phyloP scores from a whole-genome alignment of 2,329 filamentous ascomycete species.

The Penicillium digitatum region DNA sequence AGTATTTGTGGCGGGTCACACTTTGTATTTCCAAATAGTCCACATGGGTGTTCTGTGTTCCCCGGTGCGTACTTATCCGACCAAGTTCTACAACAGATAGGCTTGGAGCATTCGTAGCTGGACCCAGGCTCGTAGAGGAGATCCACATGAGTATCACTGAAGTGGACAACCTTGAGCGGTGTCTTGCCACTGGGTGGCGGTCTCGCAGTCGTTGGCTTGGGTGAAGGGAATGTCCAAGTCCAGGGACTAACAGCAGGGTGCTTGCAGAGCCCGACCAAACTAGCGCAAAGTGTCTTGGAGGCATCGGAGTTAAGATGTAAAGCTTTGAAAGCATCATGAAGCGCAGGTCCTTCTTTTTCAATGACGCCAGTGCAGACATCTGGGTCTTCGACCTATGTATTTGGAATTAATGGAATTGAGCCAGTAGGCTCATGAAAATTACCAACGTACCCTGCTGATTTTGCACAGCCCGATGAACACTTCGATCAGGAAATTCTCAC shows the following conservation, averaged over 20 bases:
- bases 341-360: slow-evolving; percentile 51
- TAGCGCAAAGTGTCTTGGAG: slow-evolving; percentile 51
- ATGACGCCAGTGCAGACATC: slow-evolving; percentile 56
- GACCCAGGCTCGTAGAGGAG: slow-evolving; percentile 52
- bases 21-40: slow-evolving; percentile 51
- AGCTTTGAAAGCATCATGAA: slow-evolving; percentile 49
- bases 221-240: slow-evolving; percentile 44
- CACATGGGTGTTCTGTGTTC: slow-evolving; percentile 49
- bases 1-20: slow-evolving; percentile 53
- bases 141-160: slow-evolving; percentile 59
- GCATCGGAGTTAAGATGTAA: slow-evolving; percentile 50
- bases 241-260: slow-evolving; percentile 47
- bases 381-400: slow-evolving; percentile 45
- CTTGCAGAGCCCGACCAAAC: slow-evolving; percentile 53
- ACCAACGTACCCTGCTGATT: slow-evolving; percentile 30
- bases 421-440: background rate
- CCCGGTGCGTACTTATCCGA: slow-evolving; percentile 48
- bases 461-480: slow-evolving; percentile 38
- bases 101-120: slow-evolving; percentile 55
- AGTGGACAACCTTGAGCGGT: slow-evolving; percentile 55
- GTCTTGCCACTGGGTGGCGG: slow-evolving; percentile 46
- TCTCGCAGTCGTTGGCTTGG: slow-evolving; percentile 39
- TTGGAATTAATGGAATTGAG: background rate
- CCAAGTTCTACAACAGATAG: slow-evolving; percentile 58
- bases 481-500: slow-evolving; percentile 43